phyloP scores from a whole-genome alignment of 768 basidiomycete species.

The Gymnopilus junonius region DNA sequence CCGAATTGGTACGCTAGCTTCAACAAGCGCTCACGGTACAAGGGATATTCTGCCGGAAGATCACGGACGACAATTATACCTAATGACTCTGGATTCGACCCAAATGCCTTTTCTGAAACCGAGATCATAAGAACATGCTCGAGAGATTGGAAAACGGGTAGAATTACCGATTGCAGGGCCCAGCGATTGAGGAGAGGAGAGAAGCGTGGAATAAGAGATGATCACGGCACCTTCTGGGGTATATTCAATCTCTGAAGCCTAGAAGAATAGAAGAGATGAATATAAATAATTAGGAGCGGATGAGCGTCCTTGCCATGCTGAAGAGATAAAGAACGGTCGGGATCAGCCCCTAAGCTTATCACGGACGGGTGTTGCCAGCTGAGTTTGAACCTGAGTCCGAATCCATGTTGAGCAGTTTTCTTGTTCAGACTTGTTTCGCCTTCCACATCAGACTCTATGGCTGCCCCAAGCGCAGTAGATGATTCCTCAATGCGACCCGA shows the following conservation, averaged over 20 bases:
- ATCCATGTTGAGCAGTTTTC: constrained; percentile 18
- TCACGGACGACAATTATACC: constrained; percentile 86
- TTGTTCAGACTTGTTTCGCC: constrained; percentile 24
- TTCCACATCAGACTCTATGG: constrained; percentile 30
- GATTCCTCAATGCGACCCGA: constrained; percentile 40
- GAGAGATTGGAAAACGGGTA: not conserved
- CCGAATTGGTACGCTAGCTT: constrained; percentile 79
- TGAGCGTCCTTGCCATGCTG: constrained; percentile 10
- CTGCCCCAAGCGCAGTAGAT: constrained; percentile 35
- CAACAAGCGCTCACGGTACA: constrained; percentile 73
- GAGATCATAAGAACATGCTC: not conserved
- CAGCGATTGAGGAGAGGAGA: constrained; percentile 29
- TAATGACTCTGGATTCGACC: constrained; percentile 72
- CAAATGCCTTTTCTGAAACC: constrained; percentile 75
- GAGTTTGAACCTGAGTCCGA: constrained; percentile 6
- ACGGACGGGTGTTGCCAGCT: not conserved
- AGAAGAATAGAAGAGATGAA: not conserved
- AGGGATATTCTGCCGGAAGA: constrained; percentile 68
- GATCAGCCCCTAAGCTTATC: not conserved
- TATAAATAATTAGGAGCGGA: not conserved
- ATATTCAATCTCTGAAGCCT: constrained; percentile 14
- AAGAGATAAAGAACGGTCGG: not conserved
- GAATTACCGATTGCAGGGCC: constrained; percentile 59
- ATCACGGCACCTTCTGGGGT: constrained; percentile 33
- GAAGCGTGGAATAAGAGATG: constrained; percentile 32